Percentiles rank a stretch among this genome's conserved stretches.
Conservation (phyloP, 2,329 filamentous ascomycete species). For the Calonectria pseudoreteaudii region DNA sequence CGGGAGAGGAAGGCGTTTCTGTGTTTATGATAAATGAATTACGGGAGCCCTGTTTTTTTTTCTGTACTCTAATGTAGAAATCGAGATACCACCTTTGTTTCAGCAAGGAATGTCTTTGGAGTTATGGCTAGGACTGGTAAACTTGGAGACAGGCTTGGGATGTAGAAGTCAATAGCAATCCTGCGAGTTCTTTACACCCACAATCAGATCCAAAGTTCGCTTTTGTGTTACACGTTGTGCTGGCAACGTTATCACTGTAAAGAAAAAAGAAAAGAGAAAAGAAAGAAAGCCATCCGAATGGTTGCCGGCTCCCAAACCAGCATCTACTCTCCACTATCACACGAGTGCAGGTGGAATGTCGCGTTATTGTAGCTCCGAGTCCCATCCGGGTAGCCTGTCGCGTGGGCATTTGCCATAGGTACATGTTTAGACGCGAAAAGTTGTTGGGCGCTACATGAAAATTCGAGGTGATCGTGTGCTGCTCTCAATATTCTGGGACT, state of each 20-base stretch:
- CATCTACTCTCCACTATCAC: not conserved
- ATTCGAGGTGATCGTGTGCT: not conserved
- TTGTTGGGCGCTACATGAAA: not conserved
- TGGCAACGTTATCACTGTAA: not conserved
- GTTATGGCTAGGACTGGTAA: not conserved
- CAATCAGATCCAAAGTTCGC: not conserved
- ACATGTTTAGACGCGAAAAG: not conserved
- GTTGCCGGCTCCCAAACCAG: not conserved
- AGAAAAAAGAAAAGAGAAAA: too few relatives aligned
- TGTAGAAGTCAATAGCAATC: not conserved
- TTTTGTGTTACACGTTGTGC: too few relatives aligned
- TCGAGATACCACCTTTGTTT: constrained; percentile 10
- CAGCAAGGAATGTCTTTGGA: not conserved
- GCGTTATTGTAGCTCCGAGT: not conserved
- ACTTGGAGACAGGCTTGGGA: not conserved
- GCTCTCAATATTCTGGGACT: not conserved
- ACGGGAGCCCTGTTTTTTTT: not conserved
- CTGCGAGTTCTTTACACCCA: not conserved
- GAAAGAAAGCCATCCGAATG: too few relatives aligned
- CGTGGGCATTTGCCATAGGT: constrained; percentile 4
- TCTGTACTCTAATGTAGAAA: not conserved
- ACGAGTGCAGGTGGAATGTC: not conserved
- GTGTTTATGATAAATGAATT: constrained; percentile 16
- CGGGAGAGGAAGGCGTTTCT: constrained; percentile 22
- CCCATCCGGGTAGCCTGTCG: constrained; percentile 18